Evolutionary conservation across 2,329 filamentous ascomycete species (phyloP).

Genomic region (Botrytis aclada): DNA sequence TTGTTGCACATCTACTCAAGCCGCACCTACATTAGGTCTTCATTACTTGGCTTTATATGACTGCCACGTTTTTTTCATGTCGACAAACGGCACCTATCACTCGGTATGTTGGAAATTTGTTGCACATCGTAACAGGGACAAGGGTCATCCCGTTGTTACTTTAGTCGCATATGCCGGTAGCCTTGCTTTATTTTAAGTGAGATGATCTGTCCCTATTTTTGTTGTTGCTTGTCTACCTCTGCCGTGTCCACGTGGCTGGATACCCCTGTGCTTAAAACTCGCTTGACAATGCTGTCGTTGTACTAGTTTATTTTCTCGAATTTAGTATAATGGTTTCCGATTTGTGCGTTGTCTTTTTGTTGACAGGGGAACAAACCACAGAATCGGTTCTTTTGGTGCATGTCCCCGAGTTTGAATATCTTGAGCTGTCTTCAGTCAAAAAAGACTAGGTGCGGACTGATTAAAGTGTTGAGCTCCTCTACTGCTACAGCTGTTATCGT

Average conservation of each 20-base stretch:
- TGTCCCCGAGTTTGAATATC: not conserved
- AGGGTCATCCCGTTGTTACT: not conserved
- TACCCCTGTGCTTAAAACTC: not conserved
- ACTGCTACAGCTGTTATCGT: not conserved
- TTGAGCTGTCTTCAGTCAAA: not conserved
- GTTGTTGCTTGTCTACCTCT: slow-evolving; percentile 9
- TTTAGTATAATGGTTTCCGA: not conserved
- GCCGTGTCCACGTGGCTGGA: slow-evolving; percentile 5
- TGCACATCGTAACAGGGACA: slow-evolving; percentile 14
- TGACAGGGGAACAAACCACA: not conserved
- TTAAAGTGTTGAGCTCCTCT: not conserved
- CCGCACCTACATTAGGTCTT: not conserved
- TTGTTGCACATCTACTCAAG: slow-evolving; percentile 18
- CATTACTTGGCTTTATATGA: not conserved
- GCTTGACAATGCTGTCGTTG: not conserved
- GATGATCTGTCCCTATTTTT: not conserved
- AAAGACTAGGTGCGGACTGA: not conserved
- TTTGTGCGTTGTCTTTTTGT: not conserved
- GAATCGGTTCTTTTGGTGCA: not conserved
- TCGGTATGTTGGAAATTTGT: slow-evolving; percentile 5
- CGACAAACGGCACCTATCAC: not conserved
- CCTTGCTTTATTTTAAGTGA: not conserved
- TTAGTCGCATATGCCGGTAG: not conserved
- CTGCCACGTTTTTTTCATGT: not conserved
- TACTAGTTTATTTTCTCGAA: not conserved